Base-by-base conservation (phyloP, 1,139 yeast genomes). In the Yarrowia galli region DNA sequence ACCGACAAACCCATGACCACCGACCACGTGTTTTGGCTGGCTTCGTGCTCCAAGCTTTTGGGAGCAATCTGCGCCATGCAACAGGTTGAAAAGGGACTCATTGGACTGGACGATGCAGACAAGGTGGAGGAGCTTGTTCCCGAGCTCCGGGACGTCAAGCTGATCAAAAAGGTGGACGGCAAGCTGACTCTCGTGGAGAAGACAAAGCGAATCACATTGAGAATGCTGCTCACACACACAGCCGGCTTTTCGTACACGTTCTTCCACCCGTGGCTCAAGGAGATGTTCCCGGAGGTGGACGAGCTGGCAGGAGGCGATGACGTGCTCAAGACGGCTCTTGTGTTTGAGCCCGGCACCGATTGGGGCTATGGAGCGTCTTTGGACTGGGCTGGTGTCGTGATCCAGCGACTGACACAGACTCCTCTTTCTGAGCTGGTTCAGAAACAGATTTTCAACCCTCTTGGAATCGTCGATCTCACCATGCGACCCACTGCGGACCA, bases 381-480 rank as follows among this genome's bases (percentile, higher is more conserved):
- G 45, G 89, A 86, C 72, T 84, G 87, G 86, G 81, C 84, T 5
- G 88, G 89, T 1, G 75, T 79, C 42, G 78, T 84, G 0, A 75
- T 86, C 35, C 80, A 35, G 18, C 54, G 66, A 3, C 46, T 61
- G 15, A 35, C 54, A 2, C 35, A 46, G 36, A 61, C 45, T 4
- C 56, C 66, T 2, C 13, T 61, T 1, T 35, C 43, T 23, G 56
- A 61, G 22, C 56, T 61, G 1, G 46, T 46, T 15, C 64, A 43
- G 25, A 43, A 58, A 16, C 22, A 58, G 12, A 43, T 58, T 18
- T 58, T 61, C 23, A 46, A 61, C 2, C 66, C 66, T 16, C 46
- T 61, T 16, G 66, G 66, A 35, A 36, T 61, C 45, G 35, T 15
- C 32, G 56, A 46, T 22, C 9, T 61, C 15, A 46, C 54, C 32